Conservation (phyloP, 1,284 basidiomycete species). For the Peniophora sp. region DNA sequence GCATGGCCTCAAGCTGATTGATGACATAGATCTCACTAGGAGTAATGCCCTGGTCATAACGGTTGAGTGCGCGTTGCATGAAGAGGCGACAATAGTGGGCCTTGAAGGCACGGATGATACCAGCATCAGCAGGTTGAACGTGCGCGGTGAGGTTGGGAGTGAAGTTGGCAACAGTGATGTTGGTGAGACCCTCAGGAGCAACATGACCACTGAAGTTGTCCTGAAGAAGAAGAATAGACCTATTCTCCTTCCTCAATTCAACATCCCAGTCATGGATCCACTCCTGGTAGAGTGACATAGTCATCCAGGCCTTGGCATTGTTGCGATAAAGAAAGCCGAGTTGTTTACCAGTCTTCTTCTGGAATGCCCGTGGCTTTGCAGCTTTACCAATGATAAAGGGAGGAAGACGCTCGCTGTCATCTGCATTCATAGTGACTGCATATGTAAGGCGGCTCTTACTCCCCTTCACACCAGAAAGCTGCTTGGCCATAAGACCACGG, state of each 20-base stretch:
- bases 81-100: constrained; percentile 22
- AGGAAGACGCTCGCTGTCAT: constrained; percentile 19
- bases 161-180: constrained; percentile 21
- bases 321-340: constrained; percentile 23
- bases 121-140: constrained; percentile 23
- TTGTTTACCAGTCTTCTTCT: constrained; percentile 12
- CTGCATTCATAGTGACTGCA: constrained; percentile 22
- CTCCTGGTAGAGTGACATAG: constrained; percentile 12
- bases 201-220: constrained; percentile 27
- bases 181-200: constrained; percentile 13
- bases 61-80: constrained; percentile 20
- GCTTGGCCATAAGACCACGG: constrained; percentile 13
- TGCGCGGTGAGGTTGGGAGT: constrained; percentile 22
- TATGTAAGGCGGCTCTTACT: constrained; percentile 21
- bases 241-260: background rate
- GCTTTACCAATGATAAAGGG: constrained; percentile 24
- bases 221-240: constrained; percentile 18
- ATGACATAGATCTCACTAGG: constrained; percentile 31
- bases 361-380: constrained; percentile 17
- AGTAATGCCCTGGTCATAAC: constrained; percentile 19
- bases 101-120: constrained; percentile 26
- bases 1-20: constrained; percentile 24
- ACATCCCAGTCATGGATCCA: background rate
- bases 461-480: constrained; percentile 16
- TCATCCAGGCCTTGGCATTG: constrained; percentile 29